These are phyloP conservation scores for Lepraria neglecta DNA, from an alignment of 495 filamentous ascomycete genomes.

Conservation along the genomic window DNA sequence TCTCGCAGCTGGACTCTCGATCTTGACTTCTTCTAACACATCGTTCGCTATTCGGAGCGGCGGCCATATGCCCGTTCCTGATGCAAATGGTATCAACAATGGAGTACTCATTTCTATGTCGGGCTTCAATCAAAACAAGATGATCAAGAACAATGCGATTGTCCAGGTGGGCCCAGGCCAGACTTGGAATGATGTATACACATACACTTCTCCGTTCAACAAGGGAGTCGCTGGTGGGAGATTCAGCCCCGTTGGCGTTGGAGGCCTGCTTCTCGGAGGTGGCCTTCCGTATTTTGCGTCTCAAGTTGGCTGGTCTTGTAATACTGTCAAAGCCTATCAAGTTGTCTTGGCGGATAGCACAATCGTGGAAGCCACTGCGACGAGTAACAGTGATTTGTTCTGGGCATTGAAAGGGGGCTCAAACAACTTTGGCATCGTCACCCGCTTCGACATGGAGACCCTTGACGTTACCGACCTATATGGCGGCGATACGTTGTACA, in stretches of 20 bases:
- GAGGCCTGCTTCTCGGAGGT: slow-evolving; percentile 38
- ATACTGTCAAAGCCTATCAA: slow-evolving; percentile 25
- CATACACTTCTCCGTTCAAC: slow-evolving; percentile 38
- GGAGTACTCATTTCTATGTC: slow-evolving; percentile 31
- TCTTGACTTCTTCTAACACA: slow-evolving; percentile 12
- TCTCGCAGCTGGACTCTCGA: slow-evolving; percentile 27
- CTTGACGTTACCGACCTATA: slow-evolving; percentile 13
- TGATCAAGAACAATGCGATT: neutral
- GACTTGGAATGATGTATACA: slow-evolving; percentile 44
- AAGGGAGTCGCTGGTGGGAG: slow-evolving; percentile 46
- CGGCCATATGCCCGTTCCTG: slow-evolving; percentile 23
- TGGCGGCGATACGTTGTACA: neutral
- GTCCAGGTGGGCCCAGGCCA: slow-evolving; percentile 38
- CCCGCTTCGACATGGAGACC: slow-evolving; percentile 27
- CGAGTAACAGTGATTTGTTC: slow-evolving; percentile 29
- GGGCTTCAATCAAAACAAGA: slow-evolving; percentile 38
- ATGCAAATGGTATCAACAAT: slow-evolving; percentile 28
- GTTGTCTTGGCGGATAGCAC: slow-evolving; percentile 32
- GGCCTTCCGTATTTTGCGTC: slow-evolving; percentile 17
- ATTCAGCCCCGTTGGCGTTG: slow-evolving; percentile 40
- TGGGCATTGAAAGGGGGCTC: slow-evolving; percentile 35
- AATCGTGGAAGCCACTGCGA: slow-evolving; percentile 31
- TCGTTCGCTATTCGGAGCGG: slow-evolving; percentile 16
- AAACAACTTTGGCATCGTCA: slow-evolving; percentile 40
- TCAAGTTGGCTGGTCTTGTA: slow-evolving; percentile 30